phyloP scores from a whole-genome alignment of 1,284 basidiomycete genomes.

The Cryptococcus floricola region DNA sequence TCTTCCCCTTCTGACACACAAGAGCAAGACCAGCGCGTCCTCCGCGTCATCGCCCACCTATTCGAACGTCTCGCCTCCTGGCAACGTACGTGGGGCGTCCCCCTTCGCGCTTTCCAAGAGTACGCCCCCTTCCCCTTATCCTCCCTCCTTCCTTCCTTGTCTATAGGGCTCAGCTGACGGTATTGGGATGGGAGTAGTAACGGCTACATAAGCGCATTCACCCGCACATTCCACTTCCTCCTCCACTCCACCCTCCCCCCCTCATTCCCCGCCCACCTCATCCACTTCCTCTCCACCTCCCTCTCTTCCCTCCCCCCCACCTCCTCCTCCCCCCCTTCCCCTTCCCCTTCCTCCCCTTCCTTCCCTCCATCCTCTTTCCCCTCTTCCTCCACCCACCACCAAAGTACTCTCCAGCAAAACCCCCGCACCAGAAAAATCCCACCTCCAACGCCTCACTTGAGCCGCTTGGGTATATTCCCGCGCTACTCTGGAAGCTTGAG shows the following conservation, averaged over 20 bases:
- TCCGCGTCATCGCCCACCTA: slow-evolving; percentile 28
- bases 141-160: too few species aligned
- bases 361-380: slow-evolving; percentile 12
- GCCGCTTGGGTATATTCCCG: slow-evolving; percentile 71
- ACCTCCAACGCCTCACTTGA: slow-evolving; percentile 53
- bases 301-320: slow-evolving; percentile 24
- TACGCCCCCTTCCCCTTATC: slow-evolving; percentile 16
- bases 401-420: slow-evolving; percentile 13
- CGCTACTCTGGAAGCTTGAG: slow-evolving; percentile 79
- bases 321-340: slow-evolving; percentile 35
- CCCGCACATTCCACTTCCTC: slow-evolving; percentile 34
- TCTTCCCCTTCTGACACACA: too few species aligned
- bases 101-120: slow-evolving; percentile 28
- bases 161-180: too few species aligned
- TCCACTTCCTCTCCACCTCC: slow-evolving; percentile 29
- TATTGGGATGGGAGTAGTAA: neutral
- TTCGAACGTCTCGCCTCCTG: slow-evolving; percentile 40
- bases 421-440: slow-evolving; percentile 13
- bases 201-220: slow-evolving; percentile 21
- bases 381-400: slow-evolving; percentile 10
- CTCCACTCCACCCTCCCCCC: slow-evolving; percentile 24
- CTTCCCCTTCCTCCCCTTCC: slow-evolving; percentile 25
- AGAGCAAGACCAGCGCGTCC: neutral
- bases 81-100: slow-evolving; percentile 21
- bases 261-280: slow-evolving; percentile 24